Base-by-base conservation (phyloP, 2,329 filamentous ascomycete species). In the Fusarium pilosicola region DNA sequence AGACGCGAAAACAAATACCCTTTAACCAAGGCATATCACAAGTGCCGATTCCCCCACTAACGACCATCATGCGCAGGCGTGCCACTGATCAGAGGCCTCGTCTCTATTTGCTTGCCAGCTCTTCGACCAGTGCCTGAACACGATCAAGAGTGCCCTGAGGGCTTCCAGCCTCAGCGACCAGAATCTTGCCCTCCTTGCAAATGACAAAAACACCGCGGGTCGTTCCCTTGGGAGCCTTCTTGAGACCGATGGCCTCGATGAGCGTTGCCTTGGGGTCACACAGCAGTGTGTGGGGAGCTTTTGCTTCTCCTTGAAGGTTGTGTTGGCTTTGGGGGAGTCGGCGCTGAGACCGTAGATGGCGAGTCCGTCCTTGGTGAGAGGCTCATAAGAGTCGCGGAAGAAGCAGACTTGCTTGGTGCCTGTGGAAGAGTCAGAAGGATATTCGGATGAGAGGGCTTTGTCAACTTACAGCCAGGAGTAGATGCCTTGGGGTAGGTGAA, bases 401-500 rank as follows among this genome's bases (percentile, higher is more conserved):
- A 96, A 87, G 84, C 95, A 98, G 71, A 89, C 96, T 88, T 99
- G 96, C 67, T 88, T 96, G 64, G 95, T 98, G 88, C 96, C 95
- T 97, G 71, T 49, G 39, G n/a, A 73, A 11, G 20, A 51, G 62
- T 74, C 24, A 74, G 64, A 28, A 30, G 39, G 9, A 63, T 44
- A 51, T 26, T 51, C 32, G 14, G 26, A 41, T 36, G 14, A 44
- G 22, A 28, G 46, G 44, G 30, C 13, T 26, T 38, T 24, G 22
- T 28, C 41, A 51, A 81, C 94, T 89, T 90, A 97, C 96, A 98
- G 72, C 96, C 96, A 42, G 94, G 94, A 28, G 96, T 99, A 34
- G 93, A 96, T 18, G 96, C 96, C 85, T 93, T 97, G 67, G 96
- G 96, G 81, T 98, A 98, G 38, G 95, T 98, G 83, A 99, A 98